phyloP scores from a whole-genome alignment of 306 rosid species.

The Gillenia trifoliata region DNA sequence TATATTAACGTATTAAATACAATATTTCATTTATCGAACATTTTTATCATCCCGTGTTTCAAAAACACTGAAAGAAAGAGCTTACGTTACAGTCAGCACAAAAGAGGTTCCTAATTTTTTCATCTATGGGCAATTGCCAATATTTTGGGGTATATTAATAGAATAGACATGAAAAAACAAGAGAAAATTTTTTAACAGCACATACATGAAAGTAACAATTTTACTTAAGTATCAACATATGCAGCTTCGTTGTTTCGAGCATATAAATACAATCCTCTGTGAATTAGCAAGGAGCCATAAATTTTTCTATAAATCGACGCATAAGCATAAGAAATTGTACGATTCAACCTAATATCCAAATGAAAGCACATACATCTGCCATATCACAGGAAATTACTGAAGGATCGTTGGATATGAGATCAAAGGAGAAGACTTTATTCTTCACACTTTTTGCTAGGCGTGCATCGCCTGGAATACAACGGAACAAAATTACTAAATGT shows the following conservation, averaged over 20 bases:
- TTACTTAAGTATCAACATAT: neutral
- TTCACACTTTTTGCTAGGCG: constrained; percentile 72
- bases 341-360: neutral
- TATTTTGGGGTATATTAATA: neutral
- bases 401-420: constrained; percentile 82
- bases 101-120: neutral
- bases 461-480: constrained; percentile 72
- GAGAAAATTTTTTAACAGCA: neutral
- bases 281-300: neutral
- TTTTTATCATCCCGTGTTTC: neutral
- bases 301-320: neutral
- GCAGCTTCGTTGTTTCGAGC: neutral
- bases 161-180: neutral
- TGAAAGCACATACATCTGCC: constrained; percentile 63
- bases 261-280: neutral
- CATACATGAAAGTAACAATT: neutral
- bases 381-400: constrained; percentile 82
- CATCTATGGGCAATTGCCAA: neutral
- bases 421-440: constrained; percentile 83
- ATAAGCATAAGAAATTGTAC: neutral
- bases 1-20: neutral
- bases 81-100: neutral
- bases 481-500: constrained; percentile 10
- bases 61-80: neutral
- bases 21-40: neutral